Conservation (phyloP, 75 land plant species). For the Pinus taeda region DNA sequence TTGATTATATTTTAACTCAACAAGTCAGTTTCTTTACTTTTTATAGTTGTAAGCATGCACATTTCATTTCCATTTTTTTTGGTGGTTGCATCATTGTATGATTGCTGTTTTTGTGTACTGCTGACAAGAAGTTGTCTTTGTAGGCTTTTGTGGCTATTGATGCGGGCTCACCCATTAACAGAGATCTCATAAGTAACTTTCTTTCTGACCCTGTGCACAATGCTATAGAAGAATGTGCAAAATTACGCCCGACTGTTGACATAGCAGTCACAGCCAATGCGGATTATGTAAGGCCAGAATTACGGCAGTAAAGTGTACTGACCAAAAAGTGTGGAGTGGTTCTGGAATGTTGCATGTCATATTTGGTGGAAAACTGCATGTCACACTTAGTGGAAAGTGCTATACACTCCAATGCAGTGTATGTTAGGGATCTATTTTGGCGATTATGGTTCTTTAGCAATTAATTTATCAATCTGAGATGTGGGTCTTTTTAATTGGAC, state of each 20-base stretch:
- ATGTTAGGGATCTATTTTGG: not conserved
- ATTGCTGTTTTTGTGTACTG: constrained; percentile 1
- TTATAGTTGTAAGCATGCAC: not conserved
- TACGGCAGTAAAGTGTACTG: constrained; percentile 48
- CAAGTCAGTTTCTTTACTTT: constrained; percentile 35
- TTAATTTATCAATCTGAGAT: too few relatives aligned
- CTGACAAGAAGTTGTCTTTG: not conserved
- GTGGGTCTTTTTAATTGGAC: too few relatives aligned
- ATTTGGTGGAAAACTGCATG: not conserved
- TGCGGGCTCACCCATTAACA: constrained; percentile 55
- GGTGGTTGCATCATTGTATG: not conserved
- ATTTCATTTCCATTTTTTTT: not conserved
- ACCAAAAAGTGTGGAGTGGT: not conserved
- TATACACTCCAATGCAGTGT: not conserved
- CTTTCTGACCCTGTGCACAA: constrained; percentile 82
- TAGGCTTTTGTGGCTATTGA: constrained; percentile 90
- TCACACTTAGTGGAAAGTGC: not conserved
- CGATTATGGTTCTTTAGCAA: too few relatives aligned
- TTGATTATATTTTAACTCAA: constrained; percentile 92
- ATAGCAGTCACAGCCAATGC: constrained; percentile 90
- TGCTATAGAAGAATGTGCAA: constrained; percentile 80
- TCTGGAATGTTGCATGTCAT: not conserved
- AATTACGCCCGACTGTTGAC: constrained; percentile 88
- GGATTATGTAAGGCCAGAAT: constrained; percentile 89
- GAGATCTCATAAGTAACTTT: constrained; percentile 84